Evolutionary conservation across 139 green algal genomes (phyloP).

Genomic region (Gonium pectorale): DNA sequence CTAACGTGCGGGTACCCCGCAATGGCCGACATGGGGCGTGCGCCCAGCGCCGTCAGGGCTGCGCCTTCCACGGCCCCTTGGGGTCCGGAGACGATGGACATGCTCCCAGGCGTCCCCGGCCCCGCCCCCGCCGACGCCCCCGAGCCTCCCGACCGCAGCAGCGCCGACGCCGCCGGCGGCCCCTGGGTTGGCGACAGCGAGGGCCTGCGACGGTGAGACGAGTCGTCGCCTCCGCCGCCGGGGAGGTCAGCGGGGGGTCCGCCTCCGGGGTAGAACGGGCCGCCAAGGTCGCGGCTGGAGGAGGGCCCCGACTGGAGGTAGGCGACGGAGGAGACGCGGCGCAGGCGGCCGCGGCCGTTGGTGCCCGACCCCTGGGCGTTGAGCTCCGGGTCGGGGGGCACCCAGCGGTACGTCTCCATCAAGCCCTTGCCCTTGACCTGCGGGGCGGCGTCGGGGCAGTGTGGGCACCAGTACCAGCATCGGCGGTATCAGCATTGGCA

Average conservation of each 20-base stretch:
- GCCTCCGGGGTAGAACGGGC: not conserved
- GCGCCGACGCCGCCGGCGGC: not conserved
- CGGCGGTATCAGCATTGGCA: no score
- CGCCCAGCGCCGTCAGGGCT: not conserved
- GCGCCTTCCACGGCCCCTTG: no score
- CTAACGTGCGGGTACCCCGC: no score
- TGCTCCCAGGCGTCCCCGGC: no score
- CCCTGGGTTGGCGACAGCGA: not conserved
- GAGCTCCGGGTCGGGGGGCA: not conserved
- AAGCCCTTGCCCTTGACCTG: slow-evolving; percentile 42
- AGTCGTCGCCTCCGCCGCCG: not conserved
- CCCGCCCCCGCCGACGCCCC: no score
- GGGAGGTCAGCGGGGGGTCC: no score
- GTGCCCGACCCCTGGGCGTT: not conserved
- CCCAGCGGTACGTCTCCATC: slow-evolving; percentile 20
- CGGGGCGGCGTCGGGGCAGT: not conserved
- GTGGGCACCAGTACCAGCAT: not conserved
- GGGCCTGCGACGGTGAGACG: not conserved
- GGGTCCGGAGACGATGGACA: no score
- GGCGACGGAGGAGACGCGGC: slow-evolving; percentile 14
- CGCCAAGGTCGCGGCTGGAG: not conserved
- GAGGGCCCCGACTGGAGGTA: no score
- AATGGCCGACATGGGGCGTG: no score
- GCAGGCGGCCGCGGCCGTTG: not conserved
- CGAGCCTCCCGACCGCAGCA: not conserved